Evolutionary conservation across 306 rosid species (phyloP).

Genomic region (Abrus precatorius): DNA sequence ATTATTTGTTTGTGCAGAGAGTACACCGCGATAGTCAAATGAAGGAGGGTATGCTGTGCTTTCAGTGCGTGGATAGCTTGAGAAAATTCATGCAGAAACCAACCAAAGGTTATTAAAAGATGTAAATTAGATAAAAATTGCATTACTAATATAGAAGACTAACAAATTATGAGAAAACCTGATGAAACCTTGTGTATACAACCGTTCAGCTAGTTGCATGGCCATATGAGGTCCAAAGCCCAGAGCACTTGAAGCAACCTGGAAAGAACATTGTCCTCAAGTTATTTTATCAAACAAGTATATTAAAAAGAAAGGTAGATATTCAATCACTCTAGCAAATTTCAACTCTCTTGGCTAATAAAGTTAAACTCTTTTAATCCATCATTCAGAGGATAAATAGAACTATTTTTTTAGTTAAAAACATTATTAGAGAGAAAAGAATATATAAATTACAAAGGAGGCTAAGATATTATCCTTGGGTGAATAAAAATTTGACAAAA

Average conservation of each 20-base stretch:
- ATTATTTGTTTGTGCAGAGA: conserved; percentile 73
- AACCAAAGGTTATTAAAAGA: conserved; percentile 39
- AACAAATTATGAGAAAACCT: conserved; percentile 61
- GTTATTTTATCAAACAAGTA: conserved; percentile 30
- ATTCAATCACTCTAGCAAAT: conserved; percentile 34
- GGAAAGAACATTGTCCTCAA: conserved; percentile 41
- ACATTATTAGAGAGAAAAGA: background rate
- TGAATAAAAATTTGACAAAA: conserved; percentile 26
- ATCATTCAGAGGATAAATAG: conserved; percentile 1
- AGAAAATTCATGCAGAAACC: conserved; percentile 52
- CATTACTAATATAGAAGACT: conserved; percentile 34
- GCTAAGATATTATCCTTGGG: background rate
- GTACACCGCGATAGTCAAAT: conserved; percentile 86
- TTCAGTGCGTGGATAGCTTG: conserved; percentile 97
- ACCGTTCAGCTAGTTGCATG: conserved; percentile 95
- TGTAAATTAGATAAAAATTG: conserved; percentile 9
- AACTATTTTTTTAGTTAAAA: conserved; percentile 23
- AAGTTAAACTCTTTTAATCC: conserved; percentile 29
- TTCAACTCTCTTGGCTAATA: conserved; percentile 31
- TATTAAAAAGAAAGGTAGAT: conserved; percentile 18
- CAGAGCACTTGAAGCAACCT: conserved; percentile 97
- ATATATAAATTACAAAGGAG: background rate
- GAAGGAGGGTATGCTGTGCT: conserved; percentile 95
- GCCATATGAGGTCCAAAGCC: conserved; percentile 97
- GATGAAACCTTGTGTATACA: conserved; percentile 95